Base-by-base conservation (phyloP, 345 rosid species). In the Citrus cavaleriei region DNA sequence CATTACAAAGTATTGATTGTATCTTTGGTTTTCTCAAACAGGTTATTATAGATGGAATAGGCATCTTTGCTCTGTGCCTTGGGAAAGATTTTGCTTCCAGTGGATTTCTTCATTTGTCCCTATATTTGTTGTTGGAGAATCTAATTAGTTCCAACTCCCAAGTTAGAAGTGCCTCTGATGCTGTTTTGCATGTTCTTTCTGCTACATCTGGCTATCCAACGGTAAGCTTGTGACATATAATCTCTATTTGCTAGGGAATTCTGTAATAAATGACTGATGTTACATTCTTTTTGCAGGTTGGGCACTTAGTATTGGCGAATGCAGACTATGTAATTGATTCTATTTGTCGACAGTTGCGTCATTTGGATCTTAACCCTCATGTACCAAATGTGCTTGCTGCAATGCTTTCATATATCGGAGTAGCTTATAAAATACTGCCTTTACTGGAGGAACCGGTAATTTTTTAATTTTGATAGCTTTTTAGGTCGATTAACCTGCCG, bases 301-400 rank as follows among this genome's bases (percentile, higher is more conserved):
- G 95, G 75, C 90, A 95, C 74, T 81, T 95, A 76, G 94, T 95
- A 81, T 83, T 94, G 88, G 92, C 87, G 73, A 95, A 94, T 89
- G 98, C 98, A 13, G 99, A 95, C 82, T 95, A 95, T 78, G 79
- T 95, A 51, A 65, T 94, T 76, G 99, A 95, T 83, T 94, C 99
- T 77, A 83, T 95, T 58, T 93, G 96, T 83, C 95, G 86, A 76
- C 99, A 95, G 74, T 82, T 95, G 57, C 95, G 93, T 32, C 99
- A 93, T 84, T 80, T 95, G 78, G 95, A 95, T 90, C 92, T 93
- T 75, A 90, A 95, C 76, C 94, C 97, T 68, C 95, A 86, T 72
- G 94, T 89, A 70, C 99, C 99, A 64, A 89, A 85, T 89, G 99
- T 95, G 76, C 95, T 95, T 80, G 97, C 99, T 80, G 90, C 97